Evolutionary conservation across 1,284 basidiomycete genomes (phyloP), one percentile per base, ranked within the genome.

Genomic region (Marasmius fiardii): DNA sequence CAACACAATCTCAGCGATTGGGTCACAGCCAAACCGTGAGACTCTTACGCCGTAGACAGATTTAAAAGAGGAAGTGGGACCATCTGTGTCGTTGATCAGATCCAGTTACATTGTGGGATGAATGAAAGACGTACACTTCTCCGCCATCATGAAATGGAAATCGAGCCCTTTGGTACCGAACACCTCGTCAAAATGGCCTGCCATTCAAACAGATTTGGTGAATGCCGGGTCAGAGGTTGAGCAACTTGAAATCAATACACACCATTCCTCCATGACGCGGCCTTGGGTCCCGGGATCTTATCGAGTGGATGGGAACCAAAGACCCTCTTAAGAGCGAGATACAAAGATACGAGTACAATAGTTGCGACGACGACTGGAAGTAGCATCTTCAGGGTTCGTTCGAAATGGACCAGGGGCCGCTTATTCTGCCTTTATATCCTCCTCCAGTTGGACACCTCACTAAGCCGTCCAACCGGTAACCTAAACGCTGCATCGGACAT

Each of bases 201-300:
- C n/a, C n/a, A n/a, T n/a, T n/a, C 20, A 33, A 21, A 39, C 28
- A 34, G 5, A 16, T 7, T 14, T 24, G 3, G n/a, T 33, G n/a
- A 21, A 44, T 31, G n/a, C n/a, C 18, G 35, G 11, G 10, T 18
- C 16, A 2, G 11, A 21, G 26, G 43, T 18, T 8, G 3, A 43
- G 53, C 23, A 34, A 43, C 43, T 10, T 14, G 31, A 21, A 21
- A n/a, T n/a, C 50, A 10, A 8, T 24, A 43, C 39, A 44, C 33
- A 68, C 69, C 67, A 57, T 57, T 66, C 56, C 59, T 57, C 39
- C 64, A 65, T 16, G 70, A 71, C n/a, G 56, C 45, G 11, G 65
- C 54, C 11, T 58, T 51, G 2, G 72, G 72, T 2, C 71, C 70
- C n/a, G 70, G 68, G 11, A 74, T 55, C 39, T 69, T 69, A 16